Evolutionary conservation across 371 early-diverging fungal species (phyloP).

Genomic region (Syncephalastrum racemosum): DNA sequence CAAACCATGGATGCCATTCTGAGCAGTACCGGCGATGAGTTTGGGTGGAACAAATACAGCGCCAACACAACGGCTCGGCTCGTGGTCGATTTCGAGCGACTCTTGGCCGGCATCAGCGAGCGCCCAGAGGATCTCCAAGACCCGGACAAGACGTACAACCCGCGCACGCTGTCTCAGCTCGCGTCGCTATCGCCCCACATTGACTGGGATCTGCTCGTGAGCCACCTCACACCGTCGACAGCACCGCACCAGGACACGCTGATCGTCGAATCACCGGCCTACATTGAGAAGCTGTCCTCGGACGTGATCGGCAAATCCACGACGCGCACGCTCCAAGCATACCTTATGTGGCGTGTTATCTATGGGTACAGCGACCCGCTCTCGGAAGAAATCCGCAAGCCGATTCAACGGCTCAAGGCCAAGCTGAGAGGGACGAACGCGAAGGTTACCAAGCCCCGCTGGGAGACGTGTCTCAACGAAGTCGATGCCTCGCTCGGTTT

Average conservation of each 20-base stretch:
- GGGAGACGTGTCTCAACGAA: slow-evolving; percentile 41
- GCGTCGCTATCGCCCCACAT: slow-evolving; percentile 21
- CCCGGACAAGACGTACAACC: slow-evolving; percentile 55
- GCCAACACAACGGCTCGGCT: slow-evolving; percentile 41
- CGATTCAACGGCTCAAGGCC: slow-evolving; percentile 17
- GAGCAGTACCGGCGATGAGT: slow-evolving; percentile 15
- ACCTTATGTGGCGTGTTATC: slow-evolving; percentile 8
- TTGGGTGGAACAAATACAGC: slow-evolving; percentile 35
- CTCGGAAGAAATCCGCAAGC: slow-evolving; percentile 17
- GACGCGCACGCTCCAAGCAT: slow-evolving; percentile 11
- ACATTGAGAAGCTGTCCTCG: slow-evolving; percentile 14
- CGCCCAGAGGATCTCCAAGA: slow-evolving; percentile 41
- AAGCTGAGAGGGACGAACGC: slow-evolving; percentile 30
- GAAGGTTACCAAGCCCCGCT: slow-evolving; percentile 37
- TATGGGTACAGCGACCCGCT: slow-evolving; percentile 1
- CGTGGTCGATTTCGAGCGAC: slow-evolving; percentile 17
- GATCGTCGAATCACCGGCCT: slow-evolving; percentile 12
- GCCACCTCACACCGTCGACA: slow-evolving; percentile 1
- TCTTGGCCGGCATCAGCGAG: slow-evolving; percentile 5
- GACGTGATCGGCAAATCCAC: slow-evolving; percentile 8
- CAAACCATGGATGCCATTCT: slow-evolving; percentile 19
- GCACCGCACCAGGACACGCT: slow-evolving; percentile 8
- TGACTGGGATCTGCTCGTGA: slow-evolving; percentile 21
- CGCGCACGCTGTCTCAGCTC: slow-evolving; percentile 36
- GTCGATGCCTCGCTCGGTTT: slow-evolving; percentile 47